Base-by-base conservation (phyloP, 768 basidiomycete species). In the Saitozyma sp. region DNA sequence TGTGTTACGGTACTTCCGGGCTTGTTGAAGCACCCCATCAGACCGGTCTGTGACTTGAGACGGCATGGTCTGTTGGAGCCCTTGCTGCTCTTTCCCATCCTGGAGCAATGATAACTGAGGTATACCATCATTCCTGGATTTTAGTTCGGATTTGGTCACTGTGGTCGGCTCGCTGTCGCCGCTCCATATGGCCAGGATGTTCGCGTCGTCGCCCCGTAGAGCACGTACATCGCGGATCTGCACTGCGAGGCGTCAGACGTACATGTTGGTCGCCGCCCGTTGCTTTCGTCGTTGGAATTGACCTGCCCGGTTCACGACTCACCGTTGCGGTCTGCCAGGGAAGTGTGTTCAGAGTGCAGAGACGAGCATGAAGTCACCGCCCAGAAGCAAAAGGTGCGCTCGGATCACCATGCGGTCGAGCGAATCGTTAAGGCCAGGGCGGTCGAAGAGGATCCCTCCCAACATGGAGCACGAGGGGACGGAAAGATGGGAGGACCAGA, bases 251-350 rank as follows among this genome's bases (percentile, higher is more conserved):
- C 19, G 48, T 50, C 54, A 29, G 29, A 5, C 5, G 29, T 2
- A 29, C 29, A 29, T n/a, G n/a, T 29, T 29, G 29, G 29, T 29
- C 29, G 2, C 29, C 29, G 29, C 29, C 29, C 29, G 13, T 9
- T 8, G 29, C 29, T 29, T 5, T 29, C 5, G 5, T 29, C 29
- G 29, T 29, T 29, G 29, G 5, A 5, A 5, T 29, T 29, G 29
- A 29, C 29, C 5, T 29, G 2, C 2, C 2, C 29, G 5, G 29
- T 29, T 29, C 29, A 2, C 9, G 17, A 67, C 73, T 50, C 50
- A 70, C 73, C 73, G 64, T 79, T 74, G 29, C 73, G 64, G 59
- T 80, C 79, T 0, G 79, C 79, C 39, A 71, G n/a, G n/a, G n/a
- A n/a, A n/a, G n/a, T n/a, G n/a, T n/a, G n/a, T n/a, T n/a, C n/a